Base-by-base conservation (phyloP, 164 flowering plant species). In the Nymphaea thermarum region DNA sequence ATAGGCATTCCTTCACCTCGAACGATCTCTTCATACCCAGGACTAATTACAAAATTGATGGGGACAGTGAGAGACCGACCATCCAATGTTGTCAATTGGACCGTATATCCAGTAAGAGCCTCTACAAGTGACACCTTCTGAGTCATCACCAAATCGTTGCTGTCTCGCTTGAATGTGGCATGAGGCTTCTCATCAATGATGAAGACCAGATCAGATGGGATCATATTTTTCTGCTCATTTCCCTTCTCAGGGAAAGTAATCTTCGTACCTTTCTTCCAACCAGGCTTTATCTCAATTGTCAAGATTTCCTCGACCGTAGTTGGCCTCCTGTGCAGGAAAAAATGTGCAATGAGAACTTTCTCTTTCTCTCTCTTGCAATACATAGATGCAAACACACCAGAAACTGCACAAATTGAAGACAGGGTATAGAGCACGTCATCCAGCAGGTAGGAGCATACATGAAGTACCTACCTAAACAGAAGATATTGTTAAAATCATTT, bases 191-290 rank as follows among this genome's bases (percentile, higher is more conserved):
- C 96, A 67, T 92, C 98, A 47, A 92, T 85, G 66, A 87, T 88
- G 82, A 93, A 90, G 43, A 93, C 82, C 43, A 93, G 83, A 64
- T 93, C 96, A 3, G 98, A 67, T 15, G 98, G 95, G 71, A 90
- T 82, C 65, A 85, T 66, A 57, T 90, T 87, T 42, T 86, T 77
- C 62, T 84, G 87, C 74, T 86, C 91, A 66, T 93, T 87, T 12
- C 64, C 64, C 15, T 62, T 62, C 64, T 62, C 64, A 44, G 93
- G 93, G 66, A 93, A 93, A 41, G 98, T 93, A 73, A 93, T 90
- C 73, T 93, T 93, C n/a, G 98, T 93, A 6, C 98, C 98, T 68
- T 88, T 93, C 74, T 93, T 93, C 98, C 96, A 93, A 42, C 98
- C 98, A 6, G 96, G 89, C 80, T 85, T 88, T 68, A 93, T 84